Percentiles rank a stretch among this genome's conserved stretches.
Conservation (phyloP, 257 asterid genomes). For the Catharanthus roseus region DNA sequence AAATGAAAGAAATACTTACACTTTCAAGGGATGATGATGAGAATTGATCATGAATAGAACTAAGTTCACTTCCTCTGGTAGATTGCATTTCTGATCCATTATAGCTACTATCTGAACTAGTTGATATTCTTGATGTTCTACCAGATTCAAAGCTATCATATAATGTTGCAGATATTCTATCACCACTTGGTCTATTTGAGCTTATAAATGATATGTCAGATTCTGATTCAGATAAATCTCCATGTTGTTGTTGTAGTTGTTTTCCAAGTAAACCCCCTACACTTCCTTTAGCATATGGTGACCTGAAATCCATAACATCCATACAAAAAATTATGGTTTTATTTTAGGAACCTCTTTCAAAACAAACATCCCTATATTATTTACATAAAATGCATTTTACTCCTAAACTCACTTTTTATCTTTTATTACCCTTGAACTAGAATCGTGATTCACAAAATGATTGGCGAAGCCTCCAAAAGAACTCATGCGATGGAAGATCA, state of each 20-base stretch:
- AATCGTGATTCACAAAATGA: too few species aligned
- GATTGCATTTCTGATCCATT: constrained; percentile 40
- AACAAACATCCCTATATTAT: too few species aligned
- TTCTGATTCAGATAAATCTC: constrained; percentile 51
- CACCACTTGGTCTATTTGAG: constrained; percentile 64
- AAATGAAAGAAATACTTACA: constrained; percentile 32
- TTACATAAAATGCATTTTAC: too few species aligned
- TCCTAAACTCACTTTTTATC: too few species aligned
- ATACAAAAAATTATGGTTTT: too few species aligned
- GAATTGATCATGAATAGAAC: constrained; percentile 37
- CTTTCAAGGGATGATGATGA: constrained; percentile 54
- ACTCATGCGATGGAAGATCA: too few species aligned
- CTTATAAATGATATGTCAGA: constrained; percentile 59
- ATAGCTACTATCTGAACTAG: constrained; percentile 67
- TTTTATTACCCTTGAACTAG: too few species aligned
- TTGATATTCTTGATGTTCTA: constrained; percentile 42
- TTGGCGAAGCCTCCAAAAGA: too few species aligned
- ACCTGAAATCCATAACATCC: constrained; percentile 38
- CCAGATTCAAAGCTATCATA: constrained; percentile 36
- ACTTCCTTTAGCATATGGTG: constrained; percentile 48
- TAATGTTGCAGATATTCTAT: constrained; percentile 30
- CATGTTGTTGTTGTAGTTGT: too few species aligned
- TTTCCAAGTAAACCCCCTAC: constrained; percentile 27
- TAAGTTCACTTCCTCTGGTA: constrained; percentile 40
- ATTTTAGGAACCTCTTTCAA: too few species aligned